These are phyloP conservation scores for Mrakia blollopis DNA, from an alignment of 768 basidiomycete genomes.

Conservation along the genomic window DNA sequence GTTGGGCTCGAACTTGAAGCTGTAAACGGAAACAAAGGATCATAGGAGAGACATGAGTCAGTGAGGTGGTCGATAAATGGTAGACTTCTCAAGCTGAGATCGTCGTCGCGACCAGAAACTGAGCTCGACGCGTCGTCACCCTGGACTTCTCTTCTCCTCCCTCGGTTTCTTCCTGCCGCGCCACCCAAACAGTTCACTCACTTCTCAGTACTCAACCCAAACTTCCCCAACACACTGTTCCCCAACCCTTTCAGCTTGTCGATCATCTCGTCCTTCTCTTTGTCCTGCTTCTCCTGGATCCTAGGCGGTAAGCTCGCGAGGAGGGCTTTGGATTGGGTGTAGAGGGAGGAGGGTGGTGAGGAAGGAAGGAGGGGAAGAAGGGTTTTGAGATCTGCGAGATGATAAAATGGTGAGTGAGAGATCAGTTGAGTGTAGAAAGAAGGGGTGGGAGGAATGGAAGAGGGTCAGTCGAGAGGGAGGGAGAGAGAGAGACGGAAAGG, in stretches of 20 bases:
- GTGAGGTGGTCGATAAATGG: no score
- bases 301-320: slow-evolving; percentile 55
- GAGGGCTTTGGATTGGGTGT: slow-evolving; percentile 32
- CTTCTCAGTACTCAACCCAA: slow-evolving; percentile 90
- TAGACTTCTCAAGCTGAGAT: no score
- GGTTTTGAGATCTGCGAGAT: slow-evolving; percentile 17
- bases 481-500: background rate
- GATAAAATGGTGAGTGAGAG: background rate
- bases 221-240: slow-evolving; percentile 86
- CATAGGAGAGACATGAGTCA: background rate
- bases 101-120: no score
- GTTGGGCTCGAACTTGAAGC: slow-evolving; percentile 89
- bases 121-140: no score
- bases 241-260: slow-evolving; percentile 87
- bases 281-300: slow-evolving; percentile 55
- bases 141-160: no score
- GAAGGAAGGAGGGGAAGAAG: slow-evolving; percentile 66
- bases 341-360: slow-evolving; percentile 55
- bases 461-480: background rate
- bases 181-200: background rate
- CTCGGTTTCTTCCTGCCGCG: no score
- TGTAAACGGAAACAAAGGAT: background rate
- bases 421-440: background rate
- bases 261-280: slow-evolving; percentile 85
- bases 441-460: background rate